Base-by-base conservation (phyloP, 225 moss, liverwort and hornwort genomes). In the Marchantia polymorpha region DNA sequence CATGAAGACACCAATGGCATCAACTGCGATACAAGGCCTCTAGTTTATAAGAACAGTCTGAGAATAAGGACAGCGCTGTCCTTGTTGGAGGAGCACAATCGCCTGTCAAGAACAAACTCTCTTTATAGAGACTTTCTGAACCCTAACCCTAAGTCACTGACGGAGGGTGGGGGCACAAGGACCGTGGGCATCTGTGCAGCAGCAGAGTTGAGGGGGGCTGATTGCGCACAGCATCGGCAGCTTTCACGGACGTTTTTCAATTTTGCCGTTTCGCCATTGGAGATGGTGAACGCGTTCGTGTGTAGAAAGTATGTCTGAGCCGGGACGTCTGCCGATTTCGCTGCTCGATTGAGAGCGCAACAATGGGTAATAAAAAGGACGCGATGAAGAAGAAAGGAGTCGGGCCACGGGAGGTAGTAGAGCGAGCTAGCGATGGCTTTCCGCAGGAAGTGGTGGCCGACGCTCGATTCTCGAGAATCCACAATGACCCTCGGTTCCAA, bases 401-500 rank as follows among this genome's bases (percentile, higher is more conserved):
- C 27, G 73, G 27, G 15, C 10, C 52, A 52, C 76, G 76, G 27
- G 59, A 25, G 72, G 48, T 14, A 67, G 80, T 84, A 88, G 87
- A 84, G 78, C 78, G 78, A 75, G 8, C 83, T 77, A 81, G 77
- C 81, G 69, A 83, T 81, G 56, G 77, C 47, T 72, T 84, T 23
- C 73, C 30, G 54, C 78, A 81, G 68, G 85, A 76, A 25, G 79
- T 84, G 14, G 89, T 93, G 23, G 86, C 78, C 9, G 97, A 95
- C 74, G 85, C 91, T 25, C 87, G 97, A 58, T 99, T 99, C 75
- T 87, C 90, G 19, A 88, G 83, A 26, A 80, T 99, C 67, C 97
- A 99, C 17, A 81, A 88, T 10, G 97, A 99, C 79, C 97, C 97
- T 14, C 91, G 97, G 61, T 99, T 99, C 81, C 91, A 89, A 83